These are phyloP conservation scores for Vanrija pseudolonga DNA, from an alignment of 1,284 basidiomycete genomes.

Conservation along the genomic window DNA sequence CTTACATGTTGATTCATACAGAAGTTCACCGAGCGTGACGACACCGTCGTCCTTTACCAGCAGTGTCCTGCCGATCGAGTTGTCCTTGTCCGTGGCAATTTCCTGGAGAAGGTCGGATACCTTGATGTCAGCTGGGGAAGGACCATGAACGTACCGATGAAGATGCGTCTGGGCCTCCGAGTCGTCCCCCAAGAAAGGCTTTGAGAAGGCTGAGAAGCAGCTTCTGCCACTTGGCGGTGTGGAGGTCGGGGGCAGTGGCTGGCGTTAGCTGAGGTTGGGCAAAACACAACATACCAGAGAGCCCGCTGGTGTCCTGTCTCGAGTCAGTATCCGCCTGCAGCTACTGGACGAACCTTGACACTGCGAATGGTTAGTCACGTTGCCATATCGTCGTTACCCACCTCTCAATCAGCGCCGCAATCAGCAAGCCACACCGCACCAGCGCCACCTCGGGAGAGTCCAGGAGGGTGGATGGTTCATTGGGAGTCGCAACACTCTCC, in stretches of 20 bases:
- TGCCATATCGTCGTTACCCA: not conserved
- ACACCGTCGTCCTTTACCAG: not conserved
- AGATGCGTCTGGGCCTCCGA: not conserved
- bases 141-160: not conserved
- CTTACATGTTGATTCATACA: not conserved
- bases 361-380: too few species aligned
- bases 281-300: too few species aligned
- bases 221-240: not conserved
- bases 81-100: not conserved
- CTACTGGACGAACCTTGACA: too few species aligned
- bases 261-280: too few species aligned
- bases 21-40: not conserved
- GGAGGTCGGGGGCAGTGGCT: not conserved
- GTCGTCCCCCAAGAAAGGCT: not conserved
- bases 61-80: not conserved
- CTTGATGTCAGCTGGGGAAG: not conserved
- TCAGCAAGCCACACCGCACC: too few species aligned
- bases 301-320: too few species aligned
- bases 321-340: too few species aligned
- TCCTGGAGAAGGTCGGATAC: not conserved
- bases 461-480: too few species aligned
- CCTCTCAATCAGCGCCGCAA: not conserved
- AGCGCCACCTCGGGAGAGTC: too few species aligned
- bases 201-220: not conserved
- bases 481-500: too few species aligned